Percentiles rank a stretch among this genome's conserved stretches.
Evolutionary conservation across 768 basidiomycete genomes (phyloP).

Genomic region (Solioccasus polychromus): DNA sequence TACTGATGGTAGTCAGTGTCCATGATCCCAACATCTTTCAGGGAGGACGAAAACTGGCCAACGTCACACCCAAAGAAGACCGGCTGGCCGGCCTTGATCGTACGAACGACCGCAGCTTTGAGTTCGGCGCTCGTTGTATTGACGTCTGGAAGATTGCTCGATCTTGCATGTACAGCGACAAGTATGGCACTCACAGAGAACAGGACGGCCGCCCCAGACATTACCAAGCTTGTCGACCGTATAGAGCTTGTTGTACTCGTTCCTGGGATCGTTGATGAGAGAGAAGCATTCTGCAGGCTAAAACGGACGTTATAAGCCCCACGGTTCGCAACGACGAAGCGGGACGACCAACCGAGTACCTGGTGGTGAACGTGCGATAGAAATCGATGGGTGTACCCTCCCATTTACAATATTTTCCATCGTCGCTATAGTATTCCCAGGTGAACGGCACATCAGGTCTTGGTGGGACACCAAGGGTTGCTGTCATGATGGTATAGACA

Average conservation of each 20-base stretch:
- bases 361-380: slow-evolving; percentile 61
- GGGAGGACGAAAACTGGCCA: slow-evolving; percentile 74
- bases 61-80: slow-evolving; percentile 98
- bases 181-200: slow-evolving; percentile 60
- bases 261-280: slow-evolving; percentile 92
- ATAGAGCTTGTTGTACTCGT: slow-evolving; percentile 77
- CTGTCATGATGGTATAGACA: slow-evolving; percentile 78
- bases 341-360: slow-evolving; percentile 46
- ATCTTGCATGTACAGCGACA: background rate
- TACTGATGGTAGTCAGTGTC: slow-evolving; percentile 81
- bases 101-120: slow-evolving; percentile 78
- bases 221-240: slow-evolving; percentile 94
- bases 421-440: slow-evolving; percentile 87
- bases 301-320: background rate
- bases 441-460: slow-evolving; percentile 65
- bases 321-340: background rate
- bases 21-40: slow-evolving; percentile 69
- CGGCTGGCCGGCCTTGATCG: slow-evolving; percentile 83
- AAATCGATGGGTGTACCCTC: slow-evolving; percentile 81
- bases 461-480: slow-evolving; percentile 86
- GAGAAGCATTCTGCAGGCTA: slow-evolving; percentile 81
- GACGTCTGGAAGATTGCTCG: slow-evolving; percentile 54
- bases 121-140: slow-evolving; percentile 83
- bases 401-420: slow-evolving; percentile 73
- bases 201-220: slow-evolving; percentile 80